Evolutionary conservation across 2,329 filamentous ascomycete species (phyloP).

Genomic region (Colletotrichum siamense): DNA sequence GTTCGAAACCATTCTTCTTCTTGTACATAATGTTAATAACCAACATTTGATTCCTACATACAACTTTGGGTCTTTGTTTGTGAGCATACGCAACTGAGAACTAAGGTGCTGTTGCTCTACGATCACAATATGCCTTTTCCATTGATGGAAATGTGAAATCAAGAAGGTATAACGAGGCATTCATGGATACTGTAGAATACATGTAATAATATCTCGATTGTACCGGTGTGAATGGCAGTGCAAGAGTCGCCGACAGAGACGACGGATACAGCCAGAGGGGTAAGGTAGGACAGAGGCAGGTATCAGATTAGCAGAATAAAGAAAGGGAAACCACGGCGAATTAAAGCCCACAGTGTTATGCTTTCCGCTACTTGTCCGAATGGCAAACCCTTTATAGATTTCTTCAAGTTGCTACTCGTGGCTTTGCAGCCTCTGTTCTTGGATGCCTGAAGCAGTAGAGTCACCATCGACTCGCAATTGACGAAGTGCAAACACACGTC

Average conservation of each 20-base stretch:
- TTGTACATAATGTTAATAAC: neutral
- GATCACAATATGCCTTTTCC: rapidly evolving
- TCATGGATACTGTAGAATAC: neutral
- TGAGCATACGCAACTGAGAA: neutral
- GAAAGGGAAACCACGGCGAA: no score
- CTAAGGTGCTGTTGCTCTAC: neutral
- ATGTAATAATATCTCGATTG: neutral
- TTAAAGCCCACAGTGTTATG: no score
- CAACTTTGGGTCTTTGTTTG: rapidly evolving
- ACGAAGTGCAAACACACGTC: rapidly evolving
- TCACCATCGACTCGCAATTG: no score
- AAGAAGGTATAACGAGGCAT: rapidly evolving
- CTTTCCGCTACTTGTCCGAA: no score
- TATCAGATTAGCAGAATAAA: no score
- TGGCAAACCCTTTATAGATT: no score
- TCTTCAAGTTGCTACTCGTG: no score
- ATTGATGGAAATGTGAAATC: rapidly evolving
- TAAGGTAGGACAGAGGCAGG: no score
- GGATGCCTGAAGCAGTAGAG: no score
- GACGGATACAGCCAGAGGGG: no score
- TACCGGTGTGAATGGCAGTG: rapidly evolving
- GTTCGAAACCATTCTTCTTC: neutral
- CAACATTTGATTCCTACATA: neutral
- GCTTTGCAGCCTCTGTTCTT: no score
- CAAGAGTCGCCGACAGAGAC: rapidly evolving